These are phyloP conservation scores for Colletotrichum musae DNA, from an alignment of 2,329 filamentous ascomycete species.

Conservation along the genomic window DNA sequence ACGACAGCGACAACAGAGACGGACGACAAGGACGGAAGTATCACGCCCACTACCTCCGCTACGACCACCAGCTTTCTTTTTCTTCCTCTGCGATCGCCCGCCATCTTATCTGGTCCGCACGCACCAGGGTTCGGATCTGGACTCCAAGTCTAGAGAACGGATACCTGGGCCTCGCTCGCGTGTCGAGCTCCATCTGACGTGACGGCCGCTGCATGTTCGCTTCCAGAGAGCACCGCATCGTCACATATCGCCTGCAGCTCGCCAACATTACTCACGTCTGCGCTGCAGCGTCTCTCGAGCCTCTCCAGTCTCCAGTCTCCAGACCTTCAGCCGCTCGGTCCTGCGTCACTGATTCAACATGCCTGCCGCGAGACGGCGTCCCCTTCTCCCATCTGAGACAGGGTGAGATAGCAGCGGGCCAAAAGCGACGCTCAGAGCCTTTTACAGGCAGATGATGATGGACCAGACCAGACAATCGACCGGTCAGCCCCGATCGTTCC, in stretches of 20 bases:
- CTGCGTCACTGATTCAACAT: constrained; percentile 33
- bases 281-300: neutral
- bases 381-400: constrained; percentile 32
- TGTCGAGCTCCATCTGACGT: constrained; percentile 20
- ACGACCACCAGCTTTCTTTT: constrained; percentile 17
- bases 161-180: constrained; percentile 15
- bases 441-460: constrained; percentile 21
- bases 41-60: neutral
- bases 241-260: constrained; percentile 37
- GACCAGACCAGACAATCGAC: constrained; percentile 16
- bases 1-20: too few species aligned
- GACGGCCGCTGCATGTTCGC: constrained; percentile 19
- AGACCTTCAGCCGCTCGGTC: constrained; percentile 19
- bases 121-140: neutral
- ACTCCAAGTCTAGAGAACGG: neutral
- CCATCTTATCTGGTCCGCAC: constrained; percentile 11
- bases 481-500: constrained; percentile 16
- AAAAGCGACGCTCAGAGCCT: constrained; percentile 18
- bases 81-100: constrained; percentile 22
- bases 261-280: constrained; percentile 14
- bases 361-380: constrained; percentile 20
- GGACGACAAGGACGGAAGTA: too few species aligned
- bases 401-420: constrained; percentile 18
- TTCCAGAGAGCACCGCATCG: neutral
- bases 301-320: constrained; percentile 1